These are phyloP conservation scores for Talaromyces atroroseus DNA, from an alignment of 2,329 filamentous ascomycete species.

Conservation along the genomic window DNA sequence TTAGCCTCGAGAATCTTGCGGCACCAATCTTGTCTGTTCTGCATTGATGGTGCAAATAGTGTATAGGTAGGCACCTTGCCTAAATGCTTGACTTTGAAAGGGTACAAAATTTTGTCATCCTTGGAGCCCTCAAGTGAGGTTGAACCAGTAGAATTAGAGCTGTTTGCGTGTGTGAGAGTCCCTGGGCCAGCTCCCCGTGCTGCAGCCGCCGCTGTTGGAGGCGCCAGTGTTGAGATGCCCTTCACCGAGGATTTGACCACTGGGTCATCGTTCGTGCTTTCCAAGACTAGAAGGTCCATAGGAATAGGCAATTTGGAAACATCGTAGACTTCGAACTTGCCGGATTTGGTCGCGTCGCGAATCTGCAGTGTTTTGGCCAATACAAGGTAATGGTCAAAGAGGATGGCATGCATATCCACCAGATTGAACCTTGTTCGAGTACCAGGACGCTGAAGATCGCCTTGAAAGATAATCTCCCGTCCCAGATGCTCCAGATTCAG, in stretches of 20 bases:
- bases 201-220: slow-evolving; percentile 44
- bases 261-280: slow-evolving; percentile 87
- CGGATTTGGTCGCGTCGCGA: slow-evolving; percentile 62
- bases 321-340: slow-evolving; percentile 78
- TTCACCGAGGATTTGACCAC: slow-evolving; percentile 74
- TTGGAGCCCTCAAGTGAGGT: slow-evolving; percentile 52
- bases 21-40: slow-evolving; percentile 81
- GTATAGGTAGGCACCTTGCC: slow-evolving; percentile 84
- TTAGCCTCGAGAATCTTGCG: slow-evolving; percentile 92
- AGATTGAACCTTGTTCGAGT: slow-evolving; percentile 82
- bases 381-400: slow-evolving; percentile 96
- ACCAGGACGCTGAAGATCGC: slow-evolving; percentile 82
- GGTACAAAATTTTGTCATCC: slow-evolving; percentile 81
- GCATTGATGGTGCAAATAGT: slow-evolving; percentile 71
- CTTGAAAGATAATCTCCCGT: slow-evolving; percentile 79
- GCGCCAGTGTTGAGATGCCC: slow-evolving; percentile 58
- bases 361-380: slow-evolving; percentile 71
- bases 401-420: slow-evolving; percentile 86
- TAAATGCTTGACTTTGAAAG: slow-evolving; percentile 92
- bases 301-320: slow-evolving; percentile 93
- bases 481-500: slow-evolving; percentile 93
- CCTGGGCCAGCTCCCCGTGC: slow-evolving; percentile 42
- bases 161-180: slow-evolving; percentile 60
- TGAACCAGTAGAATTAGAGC: slow-evolving; percentile 52
- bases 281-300: slow-evolving; percentile 89